Conservation (phyloP, 2,329 filamentous ascomycete species). For the Aspergillus aculeatus region DNA sequence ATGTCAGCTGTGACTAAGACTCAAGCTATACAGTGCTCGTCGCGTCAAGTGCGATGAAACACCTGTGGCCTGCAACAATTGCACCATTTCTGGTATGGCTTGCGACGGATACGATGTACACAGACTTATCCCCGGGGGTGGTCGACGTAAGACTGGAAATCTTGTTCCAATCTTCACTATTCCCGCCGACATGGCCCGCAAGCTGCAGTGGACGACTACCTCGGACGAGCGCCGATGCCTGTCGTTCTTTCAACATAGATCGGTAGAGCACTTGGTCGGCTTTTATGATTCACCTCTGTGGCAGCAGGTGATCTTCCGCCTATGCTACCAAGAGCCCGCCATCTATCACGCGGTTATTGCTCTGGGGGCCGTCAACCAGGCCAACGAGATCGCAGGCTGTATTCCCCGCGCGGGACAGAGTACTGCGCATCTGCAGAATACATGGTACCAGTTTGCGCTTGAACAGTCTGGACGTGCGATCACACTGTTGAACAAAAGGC, state of each 20-base stretch:
- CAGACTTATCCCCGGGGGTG: too few relatives aligned
- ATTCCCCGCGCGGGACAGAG: too few relatives aligned
- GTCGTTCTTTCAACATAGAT: not conserved
- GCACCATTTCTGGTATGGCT: too few relatives aligned
- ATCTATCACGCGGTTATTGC: not conserved
- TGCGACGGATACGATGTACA: too few relatives aligned
- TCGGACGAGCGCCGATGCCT: slow-evolving; percentile 1
- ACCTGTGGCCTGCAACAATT: too few relatives aligned
- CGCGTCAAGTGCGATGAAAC: too few relatives aligned
- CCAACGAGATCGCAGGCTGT: not conserved
- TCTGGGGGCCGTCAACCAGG: not conserved
- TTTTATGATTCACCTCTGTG: not conserved
- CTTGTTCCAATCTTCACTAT: too few relatives aligned
- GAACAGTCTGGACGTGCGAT: not conserved
- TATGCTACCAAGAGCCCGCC: not conserved
- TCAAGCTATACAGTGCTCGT: too few relatives aligned
- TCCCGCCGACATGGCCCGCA: too few relatives aligned
- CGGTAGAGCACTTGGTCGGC: not conserved
- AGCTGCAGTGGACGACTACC: not conserved
- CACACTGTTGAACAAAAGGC: not conserved
- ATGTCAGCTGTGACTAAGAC: too few relatives aligned
- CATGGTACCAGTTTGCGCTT: not conserved
- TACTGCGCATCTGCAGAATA: not conserved
- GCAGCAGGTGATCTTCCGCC: not conserved
- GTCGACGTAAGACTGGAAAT: too few relatives aligned